These are phyloP conservation scores for Moesziomyces parantarcticus DNA, from an alignment of 1,284 basidiomycete species.

Conservation along the genomic window DNA sequence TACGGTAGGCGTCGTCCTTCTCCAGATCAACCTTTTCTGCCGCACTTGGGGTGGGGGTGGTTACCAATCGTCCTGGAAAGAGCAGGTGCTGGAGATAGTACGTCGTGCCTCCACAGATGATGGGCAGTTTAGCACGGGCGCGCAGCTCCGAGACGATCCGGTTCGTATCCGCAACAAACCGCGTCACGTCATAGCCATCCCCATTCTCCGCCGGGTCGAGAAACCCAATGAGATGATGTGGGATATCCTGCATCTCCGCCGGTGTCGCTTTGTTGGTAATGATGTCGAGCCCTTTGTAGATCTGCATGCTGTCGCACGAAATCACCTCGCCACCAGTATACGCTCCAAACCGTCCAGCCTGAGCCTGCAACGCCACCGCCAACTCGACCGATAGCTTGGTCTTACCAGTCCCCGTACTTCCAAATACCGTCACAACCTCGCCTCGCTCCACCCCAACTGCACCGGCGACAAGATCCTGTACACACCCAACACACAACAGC, in stretches of 20 bases:
- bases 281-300: constrained; percentile 90
- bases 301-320: constrained; percentile 98
- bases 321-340: constrained; percentile 74
- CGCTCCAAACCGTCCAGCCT: background rate
- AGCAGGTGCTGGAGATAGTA: constrained; percentile 95
- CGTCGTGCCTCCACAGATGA: constrained; percentile 92
- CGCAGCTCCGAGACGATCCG: constrained; percentile 15
- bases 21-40: constrained; percentile 8
- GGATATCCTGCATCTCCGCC: constrained; percentile 81
- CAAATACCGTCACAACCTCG: constrained; percentile 79
- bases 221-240: constrained; percentile 89
- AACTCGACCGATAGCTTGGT: constrained; percentile 91
- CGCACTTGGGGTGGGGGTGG: constrained; percentile 5
- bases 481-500: background rate
- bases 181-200: constrained; percentile 73
- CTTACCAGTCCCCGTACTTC: constrained; percentile 97
- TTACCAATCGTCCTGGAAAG: constrained; percentile 68
- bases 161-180: constrained; percentile 67
- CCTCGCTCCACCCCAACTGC: background rate
- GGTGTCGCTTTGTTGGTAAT: constrained; percentile 93
- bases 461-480: constrained; percentile 7
- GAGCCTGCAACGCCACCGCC: constrained; percentile 72
- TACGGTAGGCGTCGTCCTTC: background rate
- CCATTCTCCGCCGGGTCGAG: constrained; percentile 81
- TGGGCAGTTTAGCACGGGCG: constrained; percentile 74